Conservation (phyloP, 1,139 yeast genomes). For the Meyerozyma guilliermondii region DNA sequence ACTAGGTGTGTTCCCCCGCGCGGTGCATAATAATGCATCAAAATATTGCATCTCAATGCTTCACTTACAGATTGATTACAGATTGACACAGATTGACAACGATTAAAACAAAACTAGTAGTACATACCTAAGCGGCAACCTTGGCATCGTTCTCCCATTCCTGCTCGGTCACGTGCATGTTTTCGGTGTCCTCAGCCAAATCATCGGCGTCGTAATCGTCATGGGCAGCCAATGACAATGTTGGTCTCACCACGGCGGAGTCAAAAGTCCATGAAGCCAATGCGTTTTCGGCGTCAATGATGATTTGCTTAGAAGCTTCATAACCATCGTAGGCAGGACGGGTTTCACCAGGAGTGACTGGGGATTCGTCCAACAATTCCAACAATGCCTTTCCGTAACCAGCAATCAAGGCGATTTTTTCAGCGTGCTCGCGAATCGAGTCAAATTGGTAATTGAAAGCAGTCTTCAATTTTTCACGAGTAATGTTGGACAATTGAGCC, state of each 20-base stretch:
- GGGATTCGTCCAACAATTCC: constrained; percentile 77
- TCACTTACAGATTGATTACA: no score
- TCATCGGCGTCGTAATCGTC: constrained; percentile 53
- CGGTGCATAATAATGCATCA: no score
- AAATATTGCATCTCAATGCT: no score
- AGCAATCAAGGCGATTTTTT: constrained; percentile 79
- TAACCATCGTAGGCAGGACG: constrained; percentile 86
- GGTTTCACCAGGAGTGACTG: constrained; percentile 89
- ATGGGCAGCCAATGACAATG: constrained; percentile 71
- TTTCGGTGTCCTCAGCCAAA: constrained; percentile 49
- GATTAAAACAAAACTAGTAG: not conserved
- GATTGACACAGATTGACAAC: no score
- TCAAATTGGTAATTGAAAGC: constrained; percentile 83
- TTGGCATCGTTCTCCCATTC: constrained; percentile 36
- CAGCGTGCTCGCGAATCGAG: constrained; percentile 76
- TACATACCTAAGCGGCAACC: constrained; percentile 14
- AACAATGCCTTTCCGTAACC: constrained; percentile 85
- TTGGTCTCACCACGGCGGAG: constrained; percentile 74
- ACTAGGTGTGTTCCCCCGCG: no score
- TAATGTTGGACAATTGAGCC: constrained; percentile 82
- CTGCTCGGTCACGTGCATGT: constrained; percentile 52
- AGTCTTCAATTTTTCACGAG: constrained; percentile 82
- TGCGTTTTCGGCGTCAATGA: constrained; percentile 80
- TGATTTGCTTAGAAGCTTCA: constrained; percentile 82
- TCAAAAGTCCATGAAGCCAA: constrained; percentile 82